A percentile compares a stretch with the other conserved stretches of the same genome.
Conservation (phyloP, 169 alveolate species). For the Babesia ovis region DNA sequence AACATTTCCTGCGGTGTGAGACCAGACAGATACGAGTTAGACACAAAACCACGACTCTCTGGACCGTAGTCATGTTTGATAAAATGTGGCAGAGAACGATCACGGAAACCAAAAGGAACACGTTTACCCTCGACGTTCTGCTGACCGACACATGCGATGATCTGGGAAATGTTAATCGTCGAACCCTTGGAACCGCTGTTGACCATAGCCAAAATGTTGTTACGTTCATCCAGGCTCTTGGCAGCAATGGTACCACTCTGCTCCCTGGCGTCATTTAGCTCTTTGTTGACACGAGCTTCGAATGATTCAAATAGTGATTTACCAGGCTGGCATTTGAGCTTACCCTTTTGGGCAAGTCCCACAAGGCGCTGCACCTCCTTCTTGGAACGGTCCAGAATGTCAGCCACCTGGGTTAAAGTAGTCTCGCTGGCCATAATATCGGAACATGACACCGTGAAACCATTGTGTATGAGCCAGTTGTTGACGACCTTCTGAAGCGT, state of each 20-base stretch:
- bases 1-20: conserved; percentile 98
- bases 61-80: conserved; percentile 99
- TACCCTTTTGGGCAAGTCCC: conserved; percentile 92
- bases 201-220: conserved; percentile 97
- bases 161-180: conserved; percentile 95
- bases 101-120: conserved; percentile 96
- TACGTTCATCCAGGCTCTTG: conserved; percentile 89
- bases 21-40: conserved; percentile 95
- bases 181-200: conserved; percentile 97
- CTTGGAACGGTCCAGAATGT: conserved; percentile 84
- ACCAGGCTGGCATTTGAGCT: conserved; percentile 98
- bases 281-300: conserved; percentile 95
- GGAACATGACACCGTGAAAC: conserved; percentile 98
- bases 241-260: conserved; percentile 89
- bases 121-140: conserved; percentile 99
- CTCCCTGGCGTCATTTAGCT: conserved; percentile 95
- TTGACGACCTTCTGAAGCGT: conserved; percentile 93
- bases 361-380: conserved; percentile 83
- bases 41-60: conserved; percentile 98
- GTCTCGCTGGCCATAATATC: conserved; percentile 96
- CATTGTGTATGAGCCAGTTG: conserved; percentile 95
- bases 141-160: conserved; percentile 99
- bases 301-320: conserved; percentile 96
- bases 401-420: conserved; percentile 87
- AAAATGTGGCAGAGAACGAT: conserved; percentile 99